Evolutionary conservation across 371 early-diverging fungal species (phyloP).

Genomic region (Lichtheimia hyalospora): DNA sequence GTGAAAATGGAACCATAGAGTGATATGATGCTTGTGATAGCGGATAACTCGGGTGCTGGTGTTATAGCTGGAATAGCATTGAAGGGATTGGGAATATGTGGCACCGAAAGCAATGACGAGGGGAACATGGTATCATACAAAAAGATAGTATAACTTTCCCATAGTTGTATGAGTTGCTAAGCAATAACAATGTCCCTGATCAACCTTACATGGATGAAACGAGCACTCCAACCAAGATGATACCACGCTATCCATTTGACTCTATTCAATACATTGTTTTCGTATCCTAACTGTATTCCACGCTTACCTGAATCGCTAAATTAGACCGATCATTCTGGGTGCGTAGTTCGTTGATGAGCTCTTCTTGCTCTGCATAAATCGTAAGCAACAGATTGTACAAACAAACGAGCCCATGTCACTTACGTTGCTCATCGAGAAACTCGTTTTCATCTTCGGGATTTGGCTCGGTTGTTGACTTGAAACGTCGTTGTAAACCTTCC

Average conservation of each 20-base stretch:
- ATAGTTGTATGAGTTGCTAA: not conserved
- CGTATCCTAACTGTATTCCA: not conserved
- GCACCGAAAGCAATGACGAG: conserved; percentile 16
- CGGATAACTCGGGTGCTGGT: conserved; percentile 15
- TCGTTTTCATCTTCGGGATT: conserved; percentile 30
- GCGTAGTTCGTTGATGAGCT: conserved; percentile 29
- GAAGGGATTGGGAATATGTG: conserved; percentile 21
- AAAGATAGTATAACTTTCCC: conserved; percentile 19
- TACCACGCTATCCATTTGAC: conserved; percentile 16
- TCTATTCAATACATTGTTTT: not conserved
- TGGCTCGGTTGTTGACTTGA: not conserved
- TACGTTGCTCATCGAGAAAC: conserved; percentile 41
- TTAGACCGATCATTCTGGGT: conserved; percentile 35
- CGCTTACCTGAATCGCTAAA: conserved; percentile 25
- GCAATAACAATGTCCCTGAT: not conserved
- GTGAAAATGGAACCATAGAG: conserved; percentile 16
- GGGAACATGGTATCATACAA: conserved; percentile 19
- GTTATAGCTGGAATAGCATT: conserved; percentile 5
- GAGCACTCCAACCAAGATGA: conserved; percentile 22
- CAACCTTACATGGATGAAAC: conserved; percentile 22
- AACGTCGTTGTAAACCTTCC: conserved; percentile 13
- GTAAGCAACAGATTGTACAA: not conserved
- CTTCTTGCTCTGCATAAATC: conserved; percentile 31
- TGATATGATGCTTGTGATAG: conserved; percentile 12
- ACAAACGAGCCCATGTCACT: not conserved